phyloP scores from a whole-genome alignment of 2,329 filamentous ascomycete species.

The Blastomyces emzantsi region DNA sequence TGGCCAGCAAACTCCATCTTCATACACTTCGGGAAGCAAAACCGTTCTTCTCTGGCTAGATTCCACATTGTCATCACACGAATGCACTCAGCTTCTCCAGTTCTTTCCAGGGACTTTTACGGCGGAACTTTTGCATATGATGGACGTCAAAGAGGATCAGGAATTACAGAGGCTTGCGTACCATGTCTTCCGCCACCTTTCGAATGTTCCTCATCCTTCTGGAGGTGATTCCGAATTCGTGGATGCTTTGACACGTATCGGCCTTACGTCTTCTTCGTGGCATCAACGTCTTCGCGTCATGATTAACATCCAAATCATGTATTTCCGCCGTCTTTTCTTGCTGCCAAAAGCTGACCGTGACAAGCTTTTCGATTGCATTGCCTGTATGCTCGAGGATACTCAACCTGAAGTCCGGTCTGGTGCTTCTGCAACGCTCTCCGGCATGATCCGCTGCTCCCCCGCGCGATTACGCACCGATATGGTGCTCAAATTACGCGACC shows the following conservation, averaged over 20 bases:
- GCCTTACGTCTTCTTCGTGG: constrained; percentile 76
- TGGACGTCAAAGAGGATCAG: constrained; percentile 98
- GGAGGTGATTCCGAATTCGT: constrained; percentile 83
- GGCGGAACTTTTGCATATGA: constrained; percentile 94
- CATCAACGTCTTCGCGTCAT: constrained; percentile 90
- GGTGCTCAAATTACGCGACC: constrained; percentile 63
- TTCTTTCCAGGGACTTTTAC: constrained; percentile 90
- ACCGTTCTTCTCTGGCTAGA: constrained; percentile 95
- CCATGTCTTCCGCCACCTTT: constrained; percentile 90
- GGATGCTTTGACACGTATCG: constrained; percentile 75
- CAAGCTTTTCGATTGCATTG: constrained; percentile 81
- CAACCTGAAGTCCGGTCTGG: constrained; percentile 92
- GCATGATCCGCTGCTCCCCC: constrained; percentile 96
- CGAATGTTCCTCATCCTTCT: constrained; percentile 84
- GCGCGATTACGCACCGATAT: constrained; percentile 66
- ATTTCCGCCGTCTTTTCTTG: constrained; percentile 91
- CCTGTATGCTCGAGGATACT: constrained; percentile 82
- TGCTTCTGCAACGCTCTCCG: constrained; percentile 84
- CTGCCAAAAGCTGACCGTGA: constrained; percentile 66
- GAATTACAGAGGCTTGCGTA: constrained; percentile 92
- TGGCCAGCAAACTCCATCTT: constrained; percentile 84
- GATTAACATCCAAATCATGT: constrained; percentile 98
- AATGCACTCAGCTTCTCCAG: constrained; percentile 79
- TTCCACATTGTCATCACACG: constrained; percentile 77
- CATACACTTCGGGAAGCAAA: constrained; percentile 93